Percentiles rank a stretch among this genome's conserved stretches.
These are phyloP conservation scores for Gonapodya prolifera DNA, from an alignment of 192 early-diverging fungal genomes.

Conservation along the genomic window DNA sequence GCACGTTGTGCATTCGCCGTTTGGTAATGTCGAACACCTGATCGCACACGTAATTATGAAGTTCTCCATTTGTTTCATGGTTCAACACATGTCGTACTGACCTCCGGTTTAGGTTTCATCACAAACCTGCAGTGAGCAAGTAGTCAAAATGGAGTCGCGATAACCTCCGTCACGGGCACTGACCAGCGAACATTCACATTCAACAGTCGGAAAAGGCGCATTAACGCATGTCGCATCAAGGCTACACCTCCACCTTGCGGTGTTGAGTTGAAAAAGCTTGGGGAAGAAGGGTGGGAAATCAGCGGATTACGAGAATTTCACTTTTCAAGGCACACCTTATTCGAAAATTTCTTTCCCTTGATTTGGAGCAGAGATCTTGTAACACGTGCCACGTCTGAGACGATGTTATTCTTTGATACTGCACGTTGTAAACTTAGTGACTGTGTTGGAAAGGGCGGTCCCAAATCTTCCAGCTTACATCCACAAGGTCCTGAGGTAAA, in stretches of 20 bases:
- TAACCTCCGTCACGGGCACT: background rate
- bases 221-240: conserved; percentile 72
- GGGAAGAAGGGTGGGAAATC: too few species aligned
- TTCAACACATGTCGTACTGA: background rate
- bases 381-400: conserved; percentile 56
- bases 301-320: too few species aligned
- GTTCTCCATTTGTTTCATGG: background rate
- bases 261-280: conserved; percentile 63
- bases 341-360: conserved; percentile 27
- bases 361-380: conserved; percentile 18
- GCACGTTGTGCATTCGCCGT: conserved; percentile 76
- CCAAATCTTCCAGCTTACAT: background rate
- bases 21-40: conserved; percentile 74
- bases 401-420: conserved; percentile 52
- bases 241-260: conserved; percentile 82
- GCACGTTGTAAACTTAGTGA: conserved; percentile 29
- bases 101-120: conserved; percentile 63
- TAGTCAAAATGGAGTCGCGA: background rate
- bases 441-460: background rate
- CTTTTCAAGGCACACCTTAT: conserved; percentile 10
- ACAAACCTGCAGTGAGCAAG: conserved; percentile 41
- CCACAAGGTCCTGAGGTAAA: background rate
- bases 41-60: background rate
- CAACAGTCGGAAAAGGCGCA: conserved; percentile 54
- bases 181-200: conserved; percentile 50